These are phyloP conservation scores for Ogataea siamensis DNA, from an alignment of 805 yeast species.

Conservation along the genomic window DNA sequence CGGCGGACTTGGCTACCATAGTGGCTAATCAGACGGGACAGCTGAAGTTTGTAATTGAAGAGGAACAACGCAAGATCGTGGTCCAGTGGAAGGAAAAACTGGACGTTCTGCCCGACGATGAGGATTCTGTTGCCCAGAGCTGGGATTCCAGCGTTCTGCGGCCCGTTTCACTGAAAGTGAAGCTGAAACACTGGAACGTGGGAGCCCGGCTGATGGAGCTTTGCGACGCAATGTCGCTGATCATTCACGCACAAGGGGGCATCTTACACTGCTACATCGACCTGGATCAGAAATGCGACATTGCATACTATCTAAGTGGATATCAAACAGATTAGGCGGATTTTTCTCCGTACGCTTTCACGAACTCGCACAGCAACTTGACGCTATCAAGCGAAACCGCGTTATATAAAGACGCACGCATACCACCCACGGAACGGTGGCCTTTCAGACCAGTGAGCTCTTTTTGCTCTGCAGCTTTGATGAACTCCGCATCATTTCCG, in stretches of 20 bases:
- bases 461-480: conserved; percentile 59
- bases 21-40: conserved; percentile 49
- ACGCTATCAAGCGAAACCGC: conserved; percentile 71
- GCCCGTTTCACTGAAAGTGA: conserved; percentile 48
- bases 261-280: conserved; percentile 67
- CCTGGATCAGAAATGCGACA: conserved; percentile 60
- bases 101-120: conserved; percentile 38
- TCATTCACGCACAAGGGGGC: conserved; percentile 50
- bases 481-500: conserved; percentile 62
- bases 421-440: conserved; percentile 96
- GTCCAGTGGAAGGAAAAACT: conserved; percentile 59
- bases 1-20: conserved; percentile 48
- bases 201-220: conserved; percentile 60
- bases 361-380: conserved; percentile 52
- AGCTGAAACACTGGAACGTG: conserved; percentile 64
- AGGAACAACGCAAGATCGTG: conserved; percentile 53
- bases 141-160: conserved; percentile 18
- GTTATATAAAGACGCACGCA: conserved; percentile 89
- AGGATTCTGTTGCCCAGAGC: conserved; percentile 15
- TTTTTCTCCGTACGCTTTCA: conserved; percentile 54
- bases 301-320: conserved; percentile 58
- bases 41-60: conserved; percentile 50
- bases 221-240: conserved; percentile 59
- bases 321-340: conserved; percentile 17
- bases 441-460: conserved; percentile 84